Percentiles rank a stretch among this genome's conserved stretches.
Evolutionary conservation across 495 filamentous ascomycete genomes (phyloP).

Genomic region (Aspergillus homomorphus): DNA sequence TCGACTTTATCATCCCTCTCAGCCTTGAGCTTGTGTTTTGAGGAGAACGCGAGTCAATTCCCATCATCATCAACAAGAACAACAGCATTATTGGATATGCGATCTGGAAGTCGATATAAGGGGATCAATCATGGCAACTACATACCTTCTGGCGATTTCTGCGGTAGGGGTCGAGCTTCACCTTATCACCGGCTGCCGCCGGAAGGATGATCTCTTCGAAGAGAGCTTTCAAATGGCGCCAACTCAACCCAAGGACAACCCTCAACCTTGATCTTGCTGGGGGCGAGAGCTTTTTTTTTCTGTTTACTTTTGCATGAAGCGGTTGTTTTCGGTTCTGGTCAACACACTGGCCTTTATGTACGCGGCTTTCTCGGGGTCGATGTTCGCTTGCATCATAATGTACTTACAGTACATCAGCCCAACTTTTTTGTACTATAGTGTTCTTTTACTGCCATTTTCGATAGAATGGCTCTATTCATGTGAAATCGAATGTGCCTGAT

Average conservation of each 20-base stretch:
- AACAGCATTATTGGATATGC: too few relatives aligned
- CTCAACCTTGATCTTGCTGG: not conserved
- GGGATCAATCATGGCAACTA: too few relatives aligned
- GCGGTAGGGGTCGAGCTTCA: not conserved
- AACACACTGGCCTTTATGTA: not conserved
- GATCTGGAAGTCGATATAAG: too few relatives aligned
- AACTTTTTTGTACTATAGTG: conserved; percentile 35
- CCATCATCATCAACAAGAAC: too few relatives aligned
- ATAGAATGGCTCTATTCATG: conserved; percentile 6
- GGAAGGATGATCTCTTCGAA: not conserved
- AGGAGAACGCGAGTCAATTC: too few relatives aligned
- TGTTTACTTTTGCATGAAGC: conserved; percentile 42
- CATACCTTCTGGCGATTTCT: too few relatives aligned
- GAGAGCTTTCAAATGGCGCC: not conserved
- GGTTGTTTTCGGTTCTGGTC: conserved; percentile 28
- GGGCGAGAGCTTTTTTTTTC: too few relatives aligned
- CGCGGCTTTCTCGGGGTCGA: not conserved
- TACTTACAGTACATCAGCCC: not conserved
- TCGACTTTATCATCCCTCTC: too few relatives aligned
- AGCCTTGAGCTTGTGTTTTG: too few relatives aligned
- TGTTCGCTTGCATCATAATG: not conserved
- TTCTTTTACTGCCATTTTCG: conserved; percentile 23
- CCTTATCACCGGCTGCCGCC: not conserved
- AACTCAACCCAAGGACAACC: not conserved
- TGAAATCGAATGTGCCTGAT: not conserved